Base-by-base conservation (phyloP, 2,329 filamentous ascomycete genomes). In the Stromatinia cepivora region DNA sequence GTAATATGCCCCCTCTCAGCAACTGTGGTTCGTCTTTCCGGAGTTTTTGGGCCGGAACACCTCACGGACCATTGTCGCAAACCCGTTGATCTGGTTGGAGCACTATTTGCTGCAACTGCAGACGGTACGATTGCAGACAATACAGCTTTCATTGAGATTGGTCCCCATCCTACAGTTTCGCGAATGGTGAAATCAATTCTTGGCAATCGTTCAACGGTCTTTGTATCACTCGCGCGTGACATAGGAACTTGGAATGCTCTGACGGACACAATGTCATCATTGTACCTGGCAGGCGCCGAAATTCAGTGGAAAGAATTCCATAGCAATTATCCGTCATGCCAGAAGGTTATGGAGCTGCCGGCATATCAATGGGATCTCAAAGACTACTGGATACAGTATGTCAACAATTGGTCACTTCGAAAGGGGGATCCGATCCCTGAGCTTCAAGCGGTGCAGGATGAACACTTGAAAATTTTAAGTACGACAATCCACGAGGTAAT, bases 331-430 rank as follows among this genome's bases (percentile, higher is more conserved):
- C 22, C 36, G 25, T 28, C 39, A 17, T 31, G 39, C 8, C 53
- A 59, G 9, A 28, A 31, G 15, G 53, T 67, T 25, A 20, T 67
- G 34, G 34, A 45, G 9, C n/a, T 90, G 86, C 78, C 89, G 1
- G 83, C 85, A 0, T 92, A 92, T 77, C 83, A 82, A 0, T 92
- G 88, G 78, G 87, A 92, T 76, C 81, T 85, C 71, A 91, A 91
- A 82, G 86, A 85, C 73, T 91, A 91, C 77, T 87, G 85, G 85
- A 81, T 87, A 45, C 82, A 83, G 74, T 87, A 87, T 75, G 79
- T 83, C 71, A 89, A 90, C 71, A 88, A 92, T 78, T 91, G 57
- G 66, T 54, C 58, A 28, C 57, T 69, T 34, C 52, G 54, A 52
- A 65, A 80, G 50, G 70, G 89, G 77, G 88, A 85, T 83, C 84